Base-by-base conservation (phyloP, 331 rosid species). In the Saraca asoca region DNA sequence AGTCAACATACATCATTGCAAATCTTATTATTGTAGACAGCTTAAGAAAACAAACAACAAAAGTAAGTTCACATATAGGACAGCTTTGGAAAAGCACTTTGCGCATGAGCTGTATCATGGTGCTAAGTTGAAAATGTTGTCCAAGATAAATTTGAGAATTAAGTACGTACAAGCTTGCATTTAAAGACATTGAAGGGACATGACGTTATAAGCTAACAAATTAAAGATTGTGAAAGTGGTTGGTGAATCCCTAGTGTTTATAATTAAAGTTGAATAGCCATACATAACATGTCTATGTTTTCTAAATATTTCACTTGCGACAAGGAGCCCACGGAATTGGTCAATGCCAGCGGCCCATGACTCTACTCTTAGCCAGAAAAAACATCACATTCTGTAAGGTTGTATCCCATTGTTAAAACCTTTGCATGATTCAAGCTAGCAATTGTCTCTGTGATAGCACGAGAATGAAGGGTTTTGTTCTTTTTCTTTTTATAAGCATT, bases 1-100 rank as follows among this genome's bases (percentile, higher is more conserved):
- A 80, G 94, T 89, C 94, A 89, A 89, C 94, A 84, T 65, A 62
- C 60, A 89, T 89, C 85, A 86, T 86, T 82, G 75, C 88, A 62
- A 41, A 72, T 66, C 68, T 73, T 64, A 80, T 3, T 24, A 24
- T 72, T 70, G 90, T 60, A 17, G 77, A 84, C 96, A 89, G 87
- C 77, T 69, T 66, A 10, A 58, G 46, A 57, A 64, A 73, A 71
- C 66, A 56, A 73, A 78, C n/a, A 68, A 66, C 68, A 52, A 75
- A 6, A 31, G 43, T 48, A 6, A 31, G 43, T 48, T 71, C 31
- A 24, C 31, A 24, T 9, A 51, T 11, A 56, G 78, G 80, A 66
- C 74, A 75, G 43, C 51, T 57, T 66, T 76, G 75, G 48, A 57
- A 72, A 79, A 72, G 57, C 58, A 12, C 66, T 15, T 70, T 74